A percentile compares a stretch with the other conserved stretches of the same genome.
Evolutionary conservation across 768 basidiomycete species (phyloP).

Genomic region (Cystobasidium ongulense): DNA sequence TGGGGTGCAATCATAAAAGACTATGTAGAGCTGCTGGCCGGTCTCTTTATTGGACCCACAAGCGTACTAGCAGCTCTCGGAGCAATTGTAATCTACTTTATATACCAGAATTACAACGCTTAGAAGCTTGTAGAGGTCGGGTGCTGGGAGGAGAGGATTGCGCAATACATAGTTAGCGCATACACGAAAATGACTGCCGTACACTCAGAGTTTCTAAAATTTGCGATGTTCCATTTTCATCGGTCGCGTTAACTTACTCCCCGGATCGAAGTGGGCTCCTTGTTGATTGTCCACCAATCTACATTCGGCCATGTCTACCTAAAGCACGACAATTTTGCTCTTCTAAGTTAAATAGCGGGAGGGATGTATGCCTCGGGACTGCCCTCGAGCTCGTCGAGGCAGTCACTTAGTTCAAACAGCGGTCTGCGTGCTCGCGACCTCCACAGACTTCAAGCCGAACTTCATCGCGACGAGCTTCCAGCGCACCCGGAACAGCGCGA

Average conservation of each 20-base stretch:
- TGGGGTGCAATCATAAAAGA: neutral
- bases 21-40: neutral
- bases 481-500: neutral
- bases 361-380: neutral
- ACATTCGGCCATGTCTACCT: neutral
- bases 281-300: neutral
- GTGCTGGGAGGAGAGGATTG: too few species aligned
- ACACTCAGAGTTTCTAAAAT: too few species aligned
- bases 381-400: constrained; percentile 7
- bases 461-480: neutral
- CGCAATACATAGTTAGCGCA: too few species aligned
- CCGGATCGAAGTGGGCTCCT: neutral
- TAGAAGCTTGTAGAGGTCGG: neutral
- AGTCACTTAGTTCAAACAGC: neutral
- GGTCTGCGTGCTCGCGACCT: constrained; percentile 12
- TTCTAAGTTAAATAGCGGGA: neutral
- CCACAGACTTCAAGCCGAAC: constrained; percentile 5
- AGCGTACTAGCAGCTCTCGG: neutral
- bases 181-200: too few species aligned
- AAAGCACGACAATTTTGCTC: neutral
- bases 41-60: neutral
- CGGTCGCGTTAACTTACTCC: neutral
- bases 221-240: neutral
- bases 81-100: neutral
- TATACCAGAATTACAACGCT: neutral